Conservation (phyloP, 1,139 yeast species). For the Nadsonia commutata region DNA sequence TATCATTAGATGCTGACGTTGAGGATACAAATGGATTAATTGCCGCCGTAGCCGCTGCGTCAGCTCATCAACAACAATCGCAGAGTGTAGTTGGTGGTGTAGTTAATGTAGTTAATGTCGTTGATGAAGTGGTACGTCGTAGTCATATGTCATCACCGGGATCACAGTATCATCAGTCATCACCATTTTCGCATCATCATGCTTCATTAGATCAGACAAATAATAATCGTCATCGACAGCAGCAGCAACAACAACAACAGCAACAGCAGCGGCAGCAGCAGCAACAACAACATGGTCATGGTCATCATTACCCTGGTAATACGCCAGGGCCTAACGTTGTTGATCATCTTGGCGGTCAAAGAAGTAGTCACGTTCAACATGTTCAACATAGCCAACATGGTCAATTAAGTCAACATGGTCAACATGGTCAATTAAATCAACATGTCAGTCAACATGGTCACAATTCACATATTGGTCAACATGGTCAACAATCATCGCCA, state of each 20-base stretch:
- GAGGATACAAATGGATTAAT: slow-evolving; percentile 36
- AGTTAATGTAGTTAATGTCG: not conserved
- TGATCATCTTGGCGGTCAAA: too few species aligned
- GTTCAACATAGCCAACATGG: slow-evolving; percentile 12
- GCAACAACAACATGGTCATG: too few species aligned
- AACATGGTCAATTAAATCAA: slow-evolving; percentile 6
- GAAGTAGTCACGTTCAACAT: too few species aligned
- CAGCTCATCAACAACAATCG: slow-evolving; percentile 27
- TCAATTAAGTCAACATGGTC: slow-evolving; percentile 3
- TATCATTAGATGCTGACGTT: slow-evolving; percentile 31
- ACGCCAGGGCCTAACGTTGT: too few species aligned
- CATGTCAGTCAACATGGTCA: slow-evolving; percentile 7
- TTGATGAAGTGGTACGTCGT: not conserved
- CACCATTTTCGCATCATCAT: not conserved
- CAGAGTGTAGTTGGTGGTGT: slow-evolving; percentile 4
- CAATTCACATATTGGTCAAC: slow-evolving; percentile 4
- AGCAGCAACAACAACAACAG: not conserved
- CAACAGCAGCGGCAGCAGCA: not conserved
- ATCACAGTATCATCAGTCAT: not conserved
- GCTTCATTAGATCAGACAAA: not conserved
- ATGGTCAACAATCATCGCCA: slow-evolving; percentile 4
- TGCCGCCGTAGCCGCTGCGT: slow-evolving; percentile 54
- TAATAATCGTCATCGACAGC: not conserved
- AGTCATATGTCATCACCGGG: not conserved
- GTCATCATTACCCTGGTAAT: too few species aligned